Conservation (phyloP, 1,284 basidiomycete genomes). For the Pseudozyma sp. region DNA sequence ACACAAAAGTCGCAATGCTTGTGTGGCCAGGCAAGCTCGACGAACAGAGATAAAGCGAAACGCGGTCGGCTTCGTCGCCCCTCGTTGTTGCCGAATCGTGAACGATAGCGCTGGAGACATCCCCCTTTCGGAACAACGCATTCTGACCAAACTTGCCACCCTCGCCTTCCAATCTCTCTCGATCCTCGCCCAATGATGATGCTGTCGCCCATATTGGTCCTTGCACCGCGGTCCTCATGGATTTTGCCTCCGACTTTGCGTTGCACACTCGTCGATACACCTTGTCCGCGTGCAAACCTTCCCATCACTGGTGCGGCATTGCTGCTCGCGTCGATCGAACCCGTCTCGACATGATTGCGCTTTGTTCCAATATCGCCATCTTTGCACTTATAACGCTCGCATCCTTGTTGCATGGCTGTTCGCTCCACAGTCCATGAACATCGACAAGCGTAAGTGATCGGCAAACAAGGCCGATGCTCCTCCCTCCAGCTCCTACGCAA, state of each 20-base stretch:
- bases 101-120: background rate
- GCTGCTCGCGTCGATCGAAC: constrained; percentile 3
- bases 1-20: constrained; percentile 4
- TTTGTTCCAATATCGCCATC: background rate
- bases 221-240: background rate
- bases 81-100: background rate
- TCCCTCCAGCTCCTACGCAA: background rate
- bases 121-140: constrained; percentile 16
- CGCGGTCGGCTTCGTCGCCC: background rate
- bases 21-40: background rate
- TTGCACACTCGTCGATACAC: constrained; percentile 8
- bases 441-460: constrained; percentile 59
- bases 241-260: constrained; percentile 1
- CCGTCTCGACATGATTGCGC: background rate
- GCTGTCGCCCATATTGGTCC: background rate
- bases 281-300: background rate
- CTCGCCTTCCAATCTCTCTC: constrained; percentile 20
- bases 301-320: background rate
- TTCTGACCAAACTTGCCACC: constrained; percentile 39
- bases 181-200: constrained; percentile 5
- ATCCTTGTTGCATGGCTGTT: constrained; percentile 20
- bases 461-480: background rate
- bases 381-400: background rate
- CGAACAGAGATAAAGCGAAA: too few relatives aligned
- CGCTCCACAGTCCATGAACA: constrained; percentile 55